A percentile compares a stretch with the other conserved stretches of the same genome.
phyloP scores from a whole-genome alignment of 371 early-diverging fungal genomes.

The Mortierella sp. region DNA sequence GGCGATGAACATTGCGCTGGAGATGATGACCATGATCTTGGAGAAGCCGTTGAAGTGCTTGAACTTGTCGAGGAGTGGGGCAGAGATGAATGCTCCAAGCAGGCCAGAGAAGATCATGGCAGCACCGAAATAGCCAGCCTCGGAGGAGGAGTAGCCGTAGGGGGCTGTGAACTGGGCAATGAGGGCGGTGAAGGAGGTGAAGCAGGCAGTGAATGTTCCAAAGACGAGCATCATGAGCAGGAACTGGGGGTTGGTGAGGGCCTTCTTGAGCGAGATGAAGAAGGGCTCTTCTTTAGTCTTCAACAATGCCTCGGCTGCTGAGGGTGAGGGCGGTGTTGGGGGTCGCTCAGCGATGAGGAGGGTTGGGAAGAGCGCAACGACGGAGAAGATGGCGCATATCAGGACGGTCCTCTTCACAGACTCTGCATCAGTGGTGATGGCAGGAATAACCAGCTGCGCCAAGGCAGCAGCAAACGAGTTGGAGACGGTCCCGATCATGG shows the following conservation, averaged over 20 bases:
- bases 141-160: constrained; percentile 73
- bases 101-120: constrained; percentile 69
- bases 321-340: constrained; percentile 64
- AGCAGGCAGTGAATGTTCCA: constrained; percentile 72
- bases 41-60: constrained; percentile 65
- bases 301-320: constrained; percentile 48
- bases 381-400: constrained; percentile 63
- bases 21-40: constrained; percentile 62
- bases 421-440: constrained; percentile 58
- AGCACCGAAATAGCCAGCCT: constrained; percentile 72
- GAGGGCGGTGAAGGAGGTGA: constrained; percentile 74
- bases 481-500: constrained; percentile 67
- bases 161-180: constrained; percentile 73
- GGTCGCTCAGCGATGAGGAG: constrained; percentile 64
- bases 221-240: constrained; percentile 68
- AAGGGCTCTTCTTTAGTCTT: constrained; percentile 58
- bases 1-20: constrained; percentile 61
- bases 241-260: constrained; percentile 69
- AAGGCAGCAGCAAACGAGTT: constrained; percentile 67
- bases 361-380: constrained; percentile 62
- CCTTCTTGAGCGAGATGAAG: constrained; percentile 60
- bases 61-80: constrained; percentile 65
- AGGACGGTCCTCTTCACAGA: constrained; percentile 58
- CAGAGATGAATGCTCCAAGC: constrained; percentile 65
- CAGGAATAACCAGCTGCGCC: constrained; percentile 68